These are phyloP conservation scores for Cytospora mali DNA, from an alignment of 2,329 filamentous ascomycete species.

Conservation along the genomic window DNA sequence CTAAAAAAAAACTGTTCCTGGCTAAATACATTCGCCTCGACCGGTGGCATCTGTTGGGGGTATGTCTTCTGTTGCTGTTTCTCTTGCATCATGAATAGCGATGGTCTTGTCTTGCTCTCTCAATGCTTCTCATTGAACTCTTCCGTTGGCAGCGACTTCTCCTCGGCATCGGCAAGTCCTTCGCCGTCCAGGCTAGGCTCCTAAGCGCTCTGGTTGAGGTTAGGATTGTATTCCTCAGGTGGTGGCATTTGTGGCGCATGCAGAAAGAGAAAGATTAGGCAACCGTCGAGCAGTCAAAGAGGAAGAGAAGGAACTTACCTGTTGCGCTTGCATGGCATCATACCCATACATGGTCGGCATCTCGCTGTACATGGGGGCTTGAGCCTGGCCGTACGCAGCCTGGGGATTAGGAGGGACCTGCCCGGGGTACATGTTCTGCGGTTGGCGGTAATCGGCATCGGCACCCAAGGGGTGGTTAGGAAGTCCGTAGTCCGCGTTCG, in stretches of 20 bases:
- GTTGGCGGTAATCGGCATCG: constrained; percentile 78
- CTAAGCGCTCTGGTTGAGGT: constrained; percentile 27
- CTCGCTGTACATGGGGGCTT: constrained; percentile 78
- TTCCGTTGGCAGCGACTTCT: not conserved
- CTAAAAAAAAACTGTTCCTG: not conserved
- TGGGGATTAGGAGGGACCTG: constrained; percentile 75
- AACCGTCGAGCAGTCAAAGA: constrained; percentile 2
- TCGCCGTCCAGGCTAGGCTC: constrained; percentile 4
- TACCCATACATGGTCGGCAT: constrained; percentile 88
- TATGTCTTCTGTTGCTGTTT: constrained; percentile 8
- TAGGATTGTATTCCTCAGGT: constrained; percentile 48
- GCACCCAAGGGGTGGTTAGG: constrained; percentile 64
- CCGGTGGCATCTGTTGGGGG: not conserved
- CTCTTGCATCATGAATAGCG: not conserved
- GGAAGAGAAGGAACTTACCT: constrained; percentile 57
- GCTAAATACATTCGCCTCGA: not conserved
- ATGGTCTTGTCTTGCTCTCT: not conserved
- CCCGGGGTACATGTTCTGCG: constrained; percentile 78
- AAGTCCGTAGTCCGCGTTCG: constrained; percentile 63
- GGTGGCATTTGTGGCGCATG: constrained; percentile 47
- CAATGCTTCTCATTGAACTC: not conserved
- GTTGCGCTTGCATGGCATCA: constrained; percentile 77
- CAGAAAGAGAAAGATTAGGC: constrained; percentile 28
- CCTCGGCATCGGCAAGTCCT: constrained; percentile 3
- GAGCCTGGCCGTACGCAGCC: constrained; percentile 74